These are phyloP conservation scores for Ustanciosporium gigantosporum DNA, from an alignment of 1,284 basidiomycete species.

Conservation along the genomic window DNA sequence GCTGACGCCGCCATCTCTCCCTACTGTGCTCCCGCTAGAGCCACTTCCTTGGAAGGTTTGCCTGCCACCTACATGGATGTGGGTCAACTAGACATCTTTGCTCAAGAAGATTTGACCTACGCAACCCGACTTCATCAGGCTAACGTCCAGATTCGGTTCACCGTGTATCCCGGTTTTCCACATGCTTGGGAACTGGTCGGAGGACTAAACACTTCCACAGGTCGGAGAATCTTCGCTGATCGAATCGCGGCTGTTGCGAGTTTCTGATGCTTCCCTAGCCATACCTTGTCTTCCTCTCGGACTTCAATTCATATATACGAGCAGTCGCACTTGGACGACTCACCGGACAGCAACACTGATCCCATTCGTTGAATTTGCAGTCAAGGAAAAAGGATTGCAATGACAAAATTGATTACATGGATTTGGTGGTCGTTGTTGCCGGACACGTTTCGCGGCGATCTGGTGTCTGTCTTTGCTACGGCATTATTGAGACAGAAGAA, in stretches of 20 bases:
- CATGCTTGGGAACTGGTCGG: constrained; percentile 23
- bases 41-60: constrained; percentile 7
- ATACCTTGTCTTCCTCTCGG: too few species aligned
- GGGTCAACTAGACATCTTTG: constrained; percentile 26
- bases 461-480: too few species aligned
- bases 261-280: too few species aligned
- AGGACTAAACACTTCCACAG: background rate
- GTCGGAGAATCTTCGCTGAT: constrained; percentile 3
- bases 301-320: too few species aligned
- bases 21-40: constrained; percentile 14
- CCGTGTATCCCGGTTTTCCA: constrained; percentile 14
- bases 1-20: constrained; percentile 8
- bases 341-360: too few species aligned
- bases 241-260: constrained; percentile 10
- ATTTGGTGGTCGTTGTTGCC: too few species aligned
- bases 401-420: too few species aligned
- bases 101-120: constrained; percentile 12
- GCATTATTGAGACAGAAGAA: too few species aligned
- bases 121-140: constrained; percentile 13
- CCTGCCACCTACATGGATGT: constrained; percentile 22
- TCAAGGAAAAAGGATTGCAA: too few species aligned
- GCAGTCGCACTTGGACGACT: too few species aligned
- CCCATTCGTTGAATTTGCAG: too few species aligned
- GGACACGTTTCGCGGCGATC: too few species aligned
- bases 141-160: constrained; percentile 14